Evolutionary conservation across 2,329 filamentous ascomycete genomes (phyloP), one percentile per base, ranked within the genome.

Genomic region (Teratosphaeria nubilosa): DNA sequence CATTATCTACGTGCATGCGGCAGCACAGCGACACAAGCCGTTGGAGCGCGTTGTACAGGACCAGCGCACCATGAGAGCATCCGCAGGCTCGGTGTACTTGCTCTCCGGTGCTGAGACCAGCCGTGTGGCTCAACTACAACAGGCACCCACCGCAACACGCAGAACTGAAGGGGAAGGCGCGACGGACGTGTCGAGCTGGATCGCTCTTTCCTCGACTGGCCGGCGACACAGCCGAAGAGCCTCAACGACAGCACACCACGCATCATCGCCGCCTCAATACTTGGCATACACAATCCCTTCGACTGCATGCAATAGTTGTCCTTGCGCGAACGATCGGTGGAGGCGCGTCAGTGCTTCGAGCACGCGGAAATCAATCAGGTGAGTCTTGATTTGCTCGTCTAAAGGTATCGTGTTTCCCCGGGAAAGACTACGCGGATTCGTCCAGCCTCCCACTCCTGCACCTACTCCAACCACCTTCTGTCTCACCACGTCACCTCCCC

Each of bases 301-400:
- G 34, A 16, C 34, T 41, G 34, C 34, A 16, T 41, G 34, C 34
- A 41, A 41, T 16, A 41, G 14, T 41, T 5, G 34, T n/a, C 16
- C 5, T n/a, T 14, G 34, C 34, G 34, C 10, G 16, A n/a, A 41
- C 34, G 34, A 4, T 14, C 11, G 10, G 13, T 41, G 34, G 16
- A 41, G 34, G n/a, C n/a, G n/a, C 14, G 34, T 41, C 34, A 16
- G 34, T 41, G 34, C 34, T 14, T 41, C 34, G 14, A 7, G 14
- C 34, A 41, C 5, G 14, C 34, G 34, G 14, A n/a, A 41, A 3
- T 20, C n/a, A 48, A 24, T 20, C 41, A 48, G 51, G 51, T 53
- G 51, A 53, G 51, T 53, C 51, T 53, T 53, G 51, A 53, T 53
- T 53, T 31, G 51, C 31, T 53, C 20, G 51, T 48, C 20, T n/a